phyloP scores from a whole-genome alignment of 768 basidiomycete genomes.

The Crepidotus variabilis region DNA sequence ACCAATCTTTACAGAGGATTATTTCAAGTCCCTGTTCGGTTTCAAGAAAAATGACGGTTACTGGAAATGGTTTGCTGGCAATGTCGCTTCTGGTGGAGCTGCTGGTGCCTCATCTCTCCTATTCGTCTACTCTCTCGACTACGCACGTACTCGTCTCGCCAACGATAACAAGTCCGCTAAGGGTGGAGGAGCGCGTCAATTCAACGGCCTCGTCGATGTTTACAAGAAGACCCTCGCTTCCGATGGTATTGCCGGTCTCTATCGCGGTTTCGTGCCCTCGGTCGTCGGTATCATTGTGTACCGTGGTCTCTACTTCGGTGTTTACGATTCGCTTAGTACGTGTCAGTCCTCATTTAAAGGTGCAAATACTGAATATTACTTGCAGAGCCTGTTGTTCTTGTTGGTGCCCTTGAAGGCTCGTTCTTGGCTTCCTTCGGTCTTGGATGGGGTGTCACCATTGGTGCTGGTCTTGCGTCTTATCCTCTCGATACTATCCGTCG shows the following conservation, averaged over 20 bases:
- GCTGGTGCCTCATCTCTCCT: constrained; percentile 98
- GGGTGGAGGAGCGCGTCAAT: constrained; percentile 88
- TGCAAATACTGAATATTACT: constrained; percentile 13
- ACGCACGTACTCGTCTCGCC: constrained; percentile 98
- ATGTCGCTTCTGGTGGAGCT: constrained; percentile 97
- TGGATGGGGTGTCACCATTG: constrained; percentile 99
- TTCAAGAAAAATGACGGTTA: constrained; percentile 99
- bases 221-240: constrained; percentile 97
- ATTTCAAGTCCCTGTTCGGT: constrained; percentile 98
- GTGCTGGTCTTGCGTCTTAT: constrained; percentile 98
- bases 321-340: constrained; percentile 90
- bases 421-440: constrained; percentile 97
- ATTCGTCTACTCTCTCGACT: constrained; percentile 99
- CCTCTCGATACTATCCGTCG: constrained; percentile 95
- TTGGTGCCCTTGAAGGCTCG: constrained; percentile 91
- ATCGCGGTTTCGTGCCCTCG: constrained; percentile 99
- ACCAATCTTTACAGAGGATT: constrained; percentile 65
- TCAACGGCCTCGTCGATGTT: constrained; percentile 97
- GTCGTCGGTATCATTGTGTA: constrained; percentile 99
- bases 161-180: constrained; percentile 97
- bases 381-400: constrained; percentile 93
- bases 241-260: constrained; percentile 98
- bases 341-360: constrained; percentile 15
- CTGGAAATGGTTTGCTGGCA: constrained; percentile 98
- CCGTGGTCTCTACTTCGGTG: constrained; percentile 99